Evolutionary conservation across 2,329 filamentous ascomycete genomes (phyloP).

Genomic region (Fusarium veterinarium): DNA sequence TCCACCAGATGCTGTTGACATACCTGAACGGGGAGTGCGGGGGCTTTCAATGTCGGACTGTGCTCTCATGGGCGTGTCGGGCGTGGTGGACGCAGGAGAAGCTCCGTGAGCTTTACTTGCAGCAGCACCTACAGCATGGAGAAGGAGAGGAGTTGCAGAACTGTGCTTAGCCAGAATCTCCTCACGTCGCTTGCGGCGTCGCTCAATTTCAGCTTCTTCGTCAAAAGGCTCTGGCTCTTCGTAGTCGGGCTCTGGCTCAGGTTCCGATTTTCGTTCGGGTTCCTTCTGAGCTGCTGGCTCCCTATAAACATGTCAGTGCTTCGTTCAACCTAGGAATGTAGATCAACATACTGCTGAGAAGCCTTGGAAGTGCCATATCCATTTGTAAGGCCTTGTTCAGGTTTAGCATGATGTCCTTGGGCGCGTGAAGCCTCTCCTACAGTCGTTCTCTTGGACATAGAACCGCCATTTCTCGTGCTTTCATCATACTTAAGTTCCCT

Average conservation of each 20-base stretch:
- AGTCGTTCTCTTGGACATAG: conserved; percentile 72
- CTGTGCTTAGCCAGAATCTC: conserved; percentile 87
- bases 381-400: conserved; percentile 62
- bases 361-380: conserved; percentile 32
- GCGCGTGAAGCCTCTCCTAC: conserved; percentile 68
- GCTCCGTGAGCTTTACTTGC: conserved; percentile 63
- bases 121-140: conserved; percentile 76
- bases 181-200: conserved; percentile 84
- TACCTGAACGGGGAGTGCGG: conserved; percentile 62
- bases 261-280: conserved; percentile 45
- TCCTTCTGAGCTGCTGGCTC: conserved; percentile 30
- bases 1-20: conserved; percentile 32
- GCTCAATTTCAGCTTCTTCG: conserved; percentile 85
- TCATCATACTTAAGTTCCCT: conserved; percentile 56
- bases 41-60: conserved; percentile 55
- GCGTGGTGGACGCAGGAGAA: conserved; percentile 64
- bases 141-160: conserved; percentile 77
- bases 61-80: conserved; percentile 54
- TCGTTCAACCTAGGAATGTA: background rate
- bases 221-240: conserved; percentile 73
- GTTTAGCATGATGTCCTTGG: conserved; percentile 75
- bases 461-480: conserved; percentile 59
- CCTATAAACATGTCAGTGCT: conserved; percentile 30
- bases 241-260: conserved; percentile 49
- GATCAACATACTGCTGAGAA: conserved; percentile 32